Evolutionary conservation across 768 basidiomycete genomes (phyloP).

Genomic region (Pseudohyphozyma bogoriensis): DNA sequence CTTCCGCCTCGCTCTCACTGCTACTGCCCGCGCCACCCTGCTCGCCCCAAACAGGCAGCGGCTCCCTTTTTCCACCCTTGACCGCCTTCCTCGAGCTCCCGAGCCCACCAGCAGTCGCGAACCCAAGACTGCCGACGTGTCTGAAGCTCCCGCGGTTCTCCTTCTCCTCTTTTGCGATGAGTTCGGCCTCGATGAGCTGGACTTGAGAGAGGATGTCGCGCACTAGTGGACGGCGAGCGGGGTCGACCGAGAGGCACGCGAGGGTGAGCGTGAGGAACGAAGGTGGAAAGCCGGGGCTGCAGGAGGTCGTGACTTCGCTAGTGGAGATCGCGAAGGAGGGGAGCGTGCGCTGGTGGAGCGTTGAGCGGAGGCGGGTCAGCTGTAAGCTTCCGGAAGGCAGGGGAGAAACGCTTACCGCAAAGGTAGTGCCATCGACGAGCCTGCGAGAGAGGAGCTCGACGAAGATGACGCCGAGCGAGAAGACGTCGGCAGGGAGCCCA

Average conservation of each 20-base stretch:
- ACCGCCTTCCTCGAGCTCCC: background rate
- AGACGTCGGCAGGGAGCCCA: constrained; percentile 71
- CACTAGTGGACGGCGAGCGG: constrained; percentile 61
- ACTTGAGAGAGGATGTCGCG: constrained; percentile 69
- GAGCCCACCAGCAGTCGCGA: constrained; percentile 19
- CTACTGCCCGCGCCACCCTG: constrained; percentile 2
- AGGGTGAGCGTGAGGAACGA: constrained; percentile 66
- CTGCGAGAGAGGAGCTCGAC: constrained; percentile 77
- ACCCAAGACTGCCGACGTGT: constrained; percentile 30
- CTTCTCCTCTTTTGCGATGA: constrained; percentile 42
- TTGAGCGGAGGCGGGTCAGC: constrained; percentile 38
- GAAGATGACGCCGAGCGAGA: constrained; percentile 56
- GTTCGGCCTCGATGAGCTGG: constrained; percentile 69
- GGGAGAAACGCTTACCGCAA: constrained; percentile 36
- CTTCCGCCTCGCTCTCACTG: constrained; percentile 8
- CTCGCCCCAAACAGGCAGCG: constrained; percentile 3
- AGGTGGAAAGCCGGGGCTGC: constrained; percentile 64
- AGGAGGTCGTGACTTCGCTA: constrained; percentile 58
- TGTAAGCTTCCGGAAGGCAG: too few species aligned
- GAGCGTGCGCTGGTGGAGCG: constrained; percentile 46
- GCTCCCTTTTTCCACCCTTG: background rate
- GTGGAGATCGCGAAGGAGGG: constrained; percentile 69
- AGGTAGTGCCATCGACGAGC: constrained; percentile 66
- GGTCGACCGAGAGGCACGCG: constrained; percentile 61
- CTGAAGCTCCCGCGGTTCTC: constrained; percentile 2